Evolutionary conservation across 768 basidiomycete species (phyloP).

Genomic region (Rhodosporidiobolus sp.): DNA sequence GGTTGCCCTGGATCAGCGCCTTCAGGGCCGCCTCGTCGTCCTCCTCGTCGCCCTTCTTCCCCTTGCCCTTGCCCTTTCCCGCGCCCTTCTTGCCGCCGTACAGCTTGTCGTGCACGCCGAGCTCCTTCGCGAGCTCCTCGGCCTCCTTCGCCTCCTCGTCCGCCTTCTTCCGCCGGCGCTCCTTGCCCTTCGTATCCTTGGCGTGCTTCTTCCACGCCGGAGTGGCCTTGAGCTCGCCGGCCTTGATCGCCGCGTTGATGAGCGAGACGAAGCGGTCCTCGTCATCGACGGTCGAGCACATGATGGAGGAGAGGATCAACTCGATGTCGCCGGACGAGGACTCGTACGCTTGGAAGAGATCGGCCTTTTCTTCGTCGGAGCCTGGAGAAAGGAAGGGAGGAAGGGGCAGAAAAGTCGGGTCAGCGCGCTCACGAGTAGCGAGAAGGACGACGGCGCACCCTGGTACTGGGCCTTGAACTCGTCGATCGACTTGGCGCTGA

Average conservation of each 20-base stretch:
- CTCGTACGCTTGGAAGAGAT: slow-evolving; percentile 71
- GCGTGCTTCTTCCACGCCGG: slow-evolving; percentile 66
- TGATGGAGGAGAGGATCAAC: slow-evolving; percentile 77
- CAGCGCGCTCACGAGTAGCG: not conserved
- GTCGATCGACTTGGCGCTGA: slow-evolving; percentile 60
- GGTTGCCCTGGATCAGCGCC: slow-evolving; percentile 41
- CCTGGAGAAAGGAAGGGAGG: slow-evolving; percentile 54
- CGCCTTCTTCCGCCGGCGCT: slow-evolving; percentile 38
- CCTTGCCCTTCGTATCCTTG: slow-evolving; percentile 69
- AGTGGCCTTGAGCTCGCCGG: slow-evolving; percentile 57
- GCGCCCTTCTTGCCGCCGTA: slow-evolving; percentile 26
- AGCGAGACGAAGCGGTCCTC: slow-evolving; percentile 74
- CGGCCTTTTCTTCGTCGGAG: slow-evolving; percentile 76
- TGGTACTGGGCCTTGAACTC: slow-evolving; percentile 94
- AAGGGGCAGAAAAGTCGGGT: not conserved
- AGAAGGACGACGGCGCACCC: slow-evolving; percentile 55
- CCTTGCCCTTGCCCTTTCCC: slow-evolving; percentile 14
- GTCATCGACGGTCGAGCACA: slow-evolving; percentile 78
- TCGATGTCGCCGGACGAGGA: slow-evolving; percentile 70
- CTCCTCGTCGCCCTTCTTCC: slow-evolving; percentile 23
- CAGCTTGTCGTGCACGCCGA: slow-evolving; percentile 45
- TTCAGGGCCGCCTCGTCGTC: slow-evolving; percentile 40
- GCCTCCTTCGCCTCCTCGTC: slow-evolving; percentile 43
- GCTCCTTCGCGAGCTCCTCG: slow-evolving; percentile 43
- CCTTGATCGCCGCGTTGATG: slow-evolving; percentile 65